Evolutionary conservation across 1,284 basidiomycete species (phyloP).

Genomic region (Boletus smithii): DNA sequence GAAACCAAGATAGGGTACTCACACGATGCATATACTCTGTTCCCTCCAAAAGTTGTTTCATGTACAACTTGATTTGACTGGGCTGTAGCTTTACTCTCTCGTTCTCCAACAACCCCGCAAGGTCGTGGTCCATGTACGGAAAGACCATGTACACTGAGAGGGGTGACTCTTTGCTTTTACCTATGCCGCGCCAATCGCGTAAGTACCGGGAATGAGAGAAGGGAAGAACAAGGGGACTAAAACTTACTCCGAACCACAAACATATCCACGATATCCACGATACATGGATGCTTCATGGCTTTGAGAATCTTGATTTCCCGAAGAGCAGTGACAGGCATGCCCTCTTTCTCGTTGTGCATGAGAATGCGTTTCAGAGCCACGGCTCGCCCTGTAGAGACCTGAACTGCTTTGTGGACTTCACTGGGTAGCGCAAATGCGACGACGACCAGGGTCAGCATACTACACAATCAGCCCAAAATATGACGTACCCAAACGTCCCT

Average conservation of each 20-base stretch:
- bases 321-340: conserved; percentile 93
- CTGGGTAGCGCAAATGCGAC: conserved; percentile 38
- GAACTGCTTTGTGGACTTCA: conserved; percentile 85
- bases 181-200: conserved; percentile 32
- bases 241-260: conserved; percentile 72
- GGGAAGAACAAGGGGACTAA: not conserved
- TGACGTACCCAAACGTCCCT: conserved; percentile 87
- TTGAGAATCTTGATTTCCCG: conserved; percentile 99
- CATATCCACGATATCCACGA: conserved; percentile 92
- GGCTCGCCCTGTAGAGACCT: conserved; percentile 54
- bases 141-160: conserved; percentile 98
- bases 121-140: conserved; percentile 99
- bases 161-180: conserved; percentile 56
- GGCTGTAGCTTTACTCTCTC: conserved; percentile 77
- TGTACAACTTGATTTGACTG: conserved; percentile 92
- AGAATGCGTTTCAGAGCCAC: conserved; percentile 94
- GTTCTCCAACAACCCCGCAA: conserved; percentile 92
- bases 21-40: conserved; percentile 94
- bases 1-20: conserved; percentile 14
- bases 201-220: conserved; percentile 1
- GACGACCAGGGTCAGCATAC: conserved; percentile 10
- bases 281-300: conserved; percentile 78
- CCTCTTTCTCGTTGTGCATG: conserved; percentile 95
- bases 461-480: not conserved
- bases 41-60: conserved; percentile 92